Percentiles rank a stretch among this genome's conserved stretches.
phyloP scores from a whole-genome alignment of 495 filamentous ascomycete genomes.

The Aspergillus saccharolyticus region DNA sequence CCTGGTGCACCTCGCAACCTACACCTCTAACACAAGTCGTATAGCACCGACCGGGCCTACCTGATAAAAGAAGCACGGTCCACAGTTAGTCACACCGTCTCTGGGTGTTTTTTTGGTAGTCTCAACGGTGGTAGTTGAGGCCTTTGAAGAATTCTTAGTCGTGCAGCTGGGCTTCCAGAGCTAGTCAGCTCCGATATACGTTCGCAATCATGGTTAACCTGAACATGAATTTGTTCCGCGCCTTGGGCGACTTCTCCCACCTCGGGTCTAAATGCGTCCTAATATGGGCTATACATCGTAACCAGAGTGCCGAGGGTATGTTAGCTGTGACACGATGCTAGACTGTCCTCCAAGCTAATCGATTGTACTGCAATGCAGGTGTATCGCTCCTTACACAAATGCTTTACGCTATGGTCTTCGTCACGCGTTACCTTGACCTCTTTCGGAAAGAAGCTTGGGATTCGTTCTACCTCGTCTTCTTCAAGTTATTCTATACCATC shows the following conservation, averaged over 20 bases:
- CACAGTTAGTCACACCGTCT: neutral
- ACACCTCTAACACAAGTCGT: neutral
- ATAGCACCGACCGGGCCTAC: neutral
- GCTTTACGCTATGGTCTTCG: slow-evolving; percentile 82
- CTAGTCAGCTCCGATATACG: neutral
- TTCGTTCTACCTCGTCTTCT: slow-evolving; percentile 64
- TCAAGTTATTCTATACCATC: slow-evolving; percentile 80
- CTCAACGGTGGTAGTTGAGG: neutral
- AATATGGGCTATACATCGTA: slow-evolving; percentile 85
- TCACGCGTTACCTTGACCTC: slow-evolving; percentile 82
- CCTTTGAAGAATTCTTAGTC: neutral
- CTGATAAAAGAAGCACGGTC: neutral
- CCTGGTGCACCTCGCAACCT: neutral
- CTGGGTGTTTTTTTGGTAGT: neutral
- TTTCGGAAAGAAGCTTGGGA: slow-evolving; percentile 44
- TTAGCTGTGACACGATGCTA: neutral
- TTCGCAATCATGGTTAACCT: slow-evolving; percentile 26
- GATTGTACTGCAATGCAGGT: slow-evolving; percentile 41
- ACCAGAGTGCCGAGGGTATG: slow-evolving; percentile 80
- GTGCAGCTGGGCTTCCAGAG: neutral
- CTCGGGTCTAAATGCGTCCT: slow-evolving; percentile 80
- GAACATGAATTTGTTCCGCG: slow-evolving; percentile 64
- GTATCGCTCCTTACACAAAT: slow-evolving; percentile 92
- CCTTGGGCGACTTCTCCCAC: slow-evolving; percentile 78
- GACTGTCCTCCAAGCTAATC: slow-evolving; percentile 13